These are phyloP conservation scores for Santalum album DNA, from an alignment of 164 flowering plant genomes.

Conservation along the genomic window DNA sequence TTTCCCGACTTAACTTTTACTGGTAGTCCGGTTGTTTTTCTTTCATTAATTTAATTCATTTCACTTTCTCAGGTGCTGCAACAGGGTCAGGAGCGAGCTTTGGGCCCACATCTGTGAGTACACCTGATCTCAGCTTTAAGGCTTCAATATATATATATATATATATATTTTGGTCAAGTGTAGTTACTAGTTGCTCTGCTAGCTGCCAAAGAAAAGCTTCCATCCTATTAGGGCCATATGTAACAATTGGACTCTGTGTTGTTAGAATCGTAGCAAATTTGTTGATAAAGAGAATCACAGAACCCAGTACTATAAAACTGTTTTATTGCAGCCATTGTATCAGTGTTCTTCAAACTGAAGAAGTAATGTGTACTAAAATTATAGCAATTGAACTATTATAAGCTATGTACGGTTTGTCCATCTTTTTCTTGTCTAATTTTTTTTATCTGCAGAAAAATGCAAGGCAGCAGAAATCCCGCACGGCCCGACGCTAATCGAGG, in stretches of 20 bases:
- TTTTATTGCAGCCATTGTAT: too few relatives aligned
- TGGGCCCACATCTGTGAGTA: constrained; percentile 63
- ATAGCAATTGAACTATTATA: too few relatives aligned
- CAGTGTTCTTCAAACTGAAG: too few relatives aligned
- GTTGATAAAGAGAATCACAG: too few relatives aligned
- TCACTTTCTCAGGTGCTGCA: constrained; percentile 44
- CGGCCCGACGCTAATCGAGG: constrained; percentile 26
- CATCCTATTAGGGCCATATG: background rate
- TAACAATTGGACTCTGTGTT: background rate
- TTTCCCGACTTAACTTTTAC: too few relatives aligned
- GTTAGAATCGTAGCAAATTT: too few relatives aligned
- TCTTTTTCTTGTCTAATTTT: too few relatives aligned
- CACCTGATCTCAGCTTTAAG: constrained; percentile 5
- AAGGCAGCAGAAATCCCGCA: constrained; percentile 49
- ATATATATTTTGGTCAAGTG: background rate
- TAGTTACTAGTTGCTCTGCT: background rate
- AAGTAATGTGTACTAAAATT: too few relatives aligned
- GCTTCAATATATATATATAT: background rate
- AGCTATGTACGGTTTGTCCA: too few relatives aligned
- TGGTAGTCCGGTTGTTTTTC: too few relatives aligned
- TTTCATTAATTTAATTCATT: background rate
- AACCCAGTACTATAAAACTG: background rate
- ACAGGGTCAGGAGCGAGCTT: constrained; percentile 83
- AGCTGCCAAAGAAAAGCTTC: background rate
- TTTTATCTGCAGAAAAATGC: constrained; percentile 33